Conservation (phyloP, 169 alveolate genomes). For the Eimeria mitis region DNA sequence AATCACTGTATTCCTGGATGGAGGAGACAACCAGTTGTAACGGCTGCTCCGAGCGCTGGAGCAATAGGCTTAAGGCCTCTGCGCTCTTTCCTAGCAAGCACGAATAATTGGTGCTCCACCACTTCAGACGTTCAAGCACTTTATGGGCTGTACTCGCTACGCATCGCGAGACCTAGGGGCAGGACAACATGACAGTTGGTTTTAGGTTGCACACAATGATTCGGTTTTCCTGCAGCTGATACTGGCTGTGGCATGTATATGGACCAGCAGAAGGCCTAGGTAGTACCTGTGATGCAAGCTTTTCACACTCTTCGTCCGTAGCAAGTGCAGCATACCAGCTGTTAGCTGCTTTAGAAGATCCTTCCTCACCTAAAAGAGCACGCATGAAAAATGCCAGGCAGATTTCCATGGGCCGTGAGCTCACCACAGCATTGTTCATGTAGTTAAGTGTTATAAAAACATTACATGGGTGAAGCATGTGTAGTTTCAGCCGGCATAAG, state of each 20-base stretch:
- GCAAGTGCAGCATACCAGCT: constrained; percentile 77
- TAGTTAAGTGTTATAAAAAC: neutral
- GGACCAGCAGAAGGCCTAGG: neutral
- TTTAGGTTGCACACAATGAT: neutral
- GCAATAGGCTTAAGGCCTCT: constrained; percentile 83
- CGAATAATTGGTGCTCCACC: constrained; percentile 86
- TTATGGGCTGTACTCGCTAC: constrained; percentile 75
- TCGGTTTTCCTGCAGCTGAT: neutral
- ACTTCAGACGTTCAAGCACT: constrained; percentile 85
- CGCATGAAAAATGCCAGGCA: neutral
- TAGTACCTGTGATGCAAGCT: constrained; percentile 78
- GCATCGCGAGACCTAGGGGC: constrained; percentile 33
- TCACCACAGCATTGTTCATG: neutral
- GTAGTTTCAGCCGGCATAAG: neutral
- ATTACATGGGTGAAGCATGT: neutral
- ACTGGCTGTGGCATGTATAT: neutral
- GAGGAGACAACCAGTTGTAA: constrained; percentile 83
- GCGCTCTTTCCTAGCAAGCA: constrained; percentile 83
- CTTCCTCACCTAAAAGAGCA: constrained; percentile 8
- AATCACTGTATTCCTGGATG: constrained; percentile 85
- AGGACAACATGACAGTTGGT: neutral
- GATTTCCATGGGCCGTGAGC: neutral
- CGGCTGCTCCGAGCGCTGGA: constrained; percentile 84
- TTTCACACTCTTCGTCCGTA: constrained; percentile 81
- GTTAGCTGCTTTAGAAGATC: neutral